These are phyloP conservation scores for Cardamine chenopodiifolia DNA, from an alignment of 345 rosid genomes.

Conservation along the genomic window DNA sequence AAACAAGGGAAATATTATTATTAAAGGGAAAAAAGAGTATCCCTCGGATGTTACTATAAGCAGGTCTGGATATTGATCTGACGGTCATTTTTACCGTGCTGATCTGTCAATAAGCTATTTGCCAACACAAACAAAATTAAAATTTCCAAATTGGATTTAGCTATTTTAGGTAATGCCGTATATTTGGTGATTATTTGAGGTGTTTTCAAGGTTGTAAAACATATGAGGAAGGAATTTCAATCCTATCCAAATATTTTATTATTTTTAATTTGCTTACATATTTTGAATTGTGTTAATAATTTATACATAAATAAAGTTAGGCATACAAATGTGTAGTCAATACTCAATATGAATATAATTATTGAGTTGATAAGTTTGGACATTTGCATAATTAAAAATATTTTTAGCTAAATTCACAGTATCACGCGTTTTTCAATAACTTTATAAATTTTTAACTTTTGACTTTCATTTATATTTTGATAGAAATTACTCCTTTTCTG, in stretches of 20 bases:
- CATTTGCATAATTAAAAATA: background rate
- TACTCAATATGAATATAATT: background rate
- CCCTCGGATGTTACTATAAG: conserved; percentile 18
- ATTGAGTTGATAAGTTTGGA: conserved; percentile 3
- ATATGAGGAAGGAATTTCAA: background rate
- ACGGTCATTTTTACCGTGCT: conserved; percentile 16
- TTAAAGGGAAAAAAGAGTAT: background rate
- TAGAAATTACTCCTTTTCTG: background rate
- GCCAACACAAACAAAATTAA: background rate
- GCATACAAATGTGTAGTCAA: background rate
- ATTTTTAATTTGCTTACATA: background rate
- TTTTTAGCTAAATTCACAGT: background rate
- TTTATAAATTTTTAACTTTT: background rate
- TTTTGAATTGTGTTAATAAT: background rate
- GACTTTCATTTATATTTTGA: background rate
- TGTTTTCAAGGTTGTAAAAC: background rate
- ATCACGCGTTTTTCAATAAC: conserved; percentile 12
- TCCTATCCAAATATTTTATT: background rate
- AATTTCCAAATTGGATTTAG: background rate
- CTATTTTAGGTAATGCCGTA: background rate
- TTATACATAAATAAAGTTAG: background rate
- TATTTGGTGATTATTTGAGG: background rate
- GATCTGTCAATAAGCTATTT: conserved; percentile 22
- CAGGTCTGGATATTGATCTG: conserved; percentile 18
- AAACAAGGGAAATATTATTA: background rate